Percentiles rank a stretch among this genome's conserved stretches.
These are phyloP conservation scores for Bjerkandera adusta DNA, from an alignment of 1,284 basidiomycete species.

Conservation along the genomic window DNA sequence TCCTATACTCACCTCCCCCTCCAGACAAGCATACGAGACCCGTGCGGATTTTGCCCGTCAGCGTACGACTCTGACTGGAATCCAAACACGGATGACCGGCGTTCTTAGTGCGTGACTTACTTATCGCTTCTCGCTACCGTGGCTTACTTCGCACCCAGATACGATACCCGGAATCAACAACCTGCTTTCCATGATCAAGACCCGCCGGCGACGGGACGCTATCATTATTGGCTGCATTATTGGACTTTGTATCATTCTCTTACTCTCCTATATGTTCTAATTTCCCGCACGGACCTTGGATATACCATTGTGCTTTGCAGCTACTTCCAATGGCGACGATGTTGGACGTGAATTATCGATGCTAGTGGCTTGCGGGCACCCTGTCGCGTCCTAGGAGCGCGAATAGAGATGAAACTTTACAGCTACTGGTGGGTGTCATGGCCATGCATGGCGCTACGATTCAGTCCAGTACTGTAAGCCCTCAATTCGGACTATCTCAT, in stretches of 20 bases:
- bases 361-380: no score
- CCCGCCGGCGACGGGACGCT: conserved; percentile 85
- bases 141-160: conserved; percentile 38
- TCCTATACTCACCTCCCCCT: conserved; percentile 8
- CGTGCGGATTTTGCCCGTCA: conserved; percentile 93
- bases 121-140: neutral
- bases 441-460: no score
- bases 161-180: conserved; percentile 94
- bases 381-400: no score
- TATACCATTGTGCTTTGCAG: no score
- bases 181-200: conserved; percentile 89
- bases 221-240: conserved; percentile 88
- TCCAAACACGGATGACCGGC: conserved; percentile 81
- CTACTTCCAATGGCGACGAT: no score
- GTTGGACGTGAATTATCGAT: no score
- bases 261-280: conserved; percentile 71
- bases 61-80: conserved; percentile 68
- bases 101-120: conserved; percentile 66
- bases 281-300: no score
- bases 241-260: conserved; percentile 77
- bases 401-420: no score
- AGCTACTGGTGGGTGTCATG: no score
- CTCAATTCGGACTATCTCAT: no score
- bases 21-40: conserved; percentile 96
- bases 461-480: no score